Evolutionary conservation across 257 asterid genomes (phyloP), one percentile per base, ranked within the genome.

Genomic region (Solanum microdontum): DNA sequence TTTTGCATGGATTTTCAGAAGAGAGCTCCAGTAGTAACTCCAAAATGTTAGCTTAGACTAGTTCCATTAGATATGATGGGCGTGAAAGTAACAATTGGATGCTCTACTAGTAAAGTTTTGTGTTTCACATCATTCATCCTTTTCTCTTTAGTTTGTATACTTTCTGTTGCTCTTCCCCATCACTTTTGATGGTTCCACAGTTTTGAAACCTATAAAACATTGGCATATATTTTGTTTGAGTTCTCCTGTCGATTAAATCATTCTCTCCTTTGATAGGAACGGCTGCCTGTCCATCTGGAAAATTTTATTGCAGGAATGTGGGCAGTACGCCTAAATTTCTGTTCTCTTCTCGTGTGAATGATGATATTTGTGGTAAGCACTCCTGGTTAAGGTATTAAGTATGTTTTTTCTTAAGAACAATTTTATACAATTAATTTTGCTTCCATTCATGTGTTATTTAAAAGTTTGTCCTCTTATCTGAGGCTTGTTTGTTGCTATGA

Each of bases 211-310:
- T 70, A 48, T 89, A 86, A n/a, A 40, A 14, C 23, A 15, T 15
- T 15, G 8, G 8, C 39, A 43, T 80, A 17, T 45, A 19, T 48
- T 79, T 80, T 45, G 28, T 80, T 82, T 82, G 85, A 82, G 69
- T 82, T 17, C 40, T 45, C 28, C 19, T 48, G 85, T 82, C 43
- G 6, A 82, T 30, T 45, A 48, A 48, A 82, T 17, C 11, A 30
- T 9, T 80, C 68, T 45, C 40, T 82, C 40, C 40, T 82, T 48
- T 48, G 40, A 45, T 86, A 94, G 99, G 99, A 75, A 97, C 99
- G 90, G 91, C 99, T 11, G 99, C 99, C 51, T 97, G 99, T 89
- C 98, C 99, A 28, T 87, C 91, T 32, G 94, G 98, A 40, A 97
- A 90, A 89, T 97, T 97, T 91, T 97, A 97, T 92, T 97, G 99